Evolutionary conservation across 257 asterid species (phyloP).

Genomic region (Ehretia macrophylla): DNA sequence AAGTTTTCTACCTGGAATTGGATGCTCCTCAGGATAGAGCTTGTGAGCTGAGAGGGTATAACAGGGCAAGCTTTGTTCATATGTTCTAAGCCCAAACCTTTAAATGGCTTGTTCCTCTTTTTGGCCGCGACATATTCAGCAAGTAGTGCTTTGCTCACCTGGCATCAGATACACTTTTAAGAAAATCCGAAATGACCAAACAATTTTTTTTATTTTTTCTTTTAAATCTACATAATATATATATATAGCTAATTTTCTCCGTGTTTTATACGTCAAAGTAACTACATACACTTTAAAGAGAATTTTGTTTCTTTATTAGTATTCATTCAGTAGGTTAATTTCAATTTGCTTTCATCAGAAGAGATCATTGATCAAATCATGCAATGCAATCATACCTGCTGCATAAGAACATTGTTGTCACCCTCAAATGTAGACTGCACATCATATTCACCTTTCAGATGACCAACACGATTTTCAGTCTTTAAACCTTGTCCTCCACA

Average conservation of each 20-base stretch:
- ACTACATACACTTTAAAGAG: no score
- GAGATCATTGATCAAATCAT: no score
- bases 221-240: no score
- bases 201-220: not conserved
- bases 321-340: no score
- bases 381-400: slow-evolving; percentile 49
- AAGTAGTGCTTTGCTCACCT: slow-evolving; percentile 92
- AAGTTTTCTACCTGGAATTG: slow-evolving; percentile 64
- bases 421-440: slow-evolving; percentile 99
- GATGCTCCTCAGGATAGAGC: slow-evolving; percentile 38
- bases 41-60: slow-evolving; percentile 55
- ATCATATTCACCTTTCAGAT: slow-evolving; percentile 82
- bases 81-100: slow-evolving; percentile 91
- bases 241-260: no score
- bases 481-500: slow-evolving; percentile 98
- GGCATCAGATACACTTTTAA: slow-evolving; percentile 15
- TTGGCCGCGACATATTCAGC: slow-evolving; percentile 62
- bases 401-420: slow-evolving; percentile 96
- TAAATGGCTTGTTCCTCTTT: slow-evolving; percentile 60
- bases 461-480: slow-evolving; percentile 93
- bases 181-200: slow-evolving; percentile 2
- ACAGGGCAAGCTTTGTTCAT: slow-evolving; percentile 69
- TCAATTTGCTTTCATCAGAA: not conserved
- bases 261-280: no score
- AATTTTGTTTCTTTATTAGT: no score